These are phyloP conservation scores for Xylona heveae DNA, from an alignment of 495 filamentous ascomycete genomes.

Conservation along the genomic window DNA sequence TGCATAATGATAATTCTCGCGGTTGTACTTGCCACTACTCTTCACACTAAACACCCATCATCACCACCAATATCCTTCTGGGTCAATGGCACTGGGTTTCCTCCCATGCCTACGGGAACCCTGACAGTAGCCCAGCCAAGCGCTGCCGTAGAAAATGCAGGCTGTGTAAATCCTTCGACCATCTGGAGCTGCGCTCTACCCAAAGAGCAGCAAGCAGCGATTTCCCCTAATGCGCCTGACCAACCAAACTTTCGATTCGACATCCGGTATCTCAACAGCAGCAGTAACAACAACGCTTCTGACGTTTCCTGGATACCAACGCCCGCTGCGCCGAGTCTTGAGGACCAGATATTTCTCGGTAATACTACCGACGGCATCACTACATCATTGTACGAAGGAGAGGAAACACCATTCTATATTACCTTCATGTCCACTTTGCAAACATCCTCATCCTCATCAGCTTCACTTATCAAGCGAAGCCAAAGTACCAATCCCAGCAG, in stretches of 20 bases:
- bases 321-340: conserved; percentile 38
- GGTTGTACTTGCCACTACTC: conserved; percentile 34
- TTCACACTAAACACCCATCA: conserved; percentile 26
- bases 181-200: conserved; percentile 72
- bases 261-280: conserved; percentile 51
- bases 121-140: conserved; percentile 50
- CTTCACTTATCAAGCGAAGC: conserved; percentile 4
- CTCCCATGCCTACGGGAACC: conserved; percentile 67
- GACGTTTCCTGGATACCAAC: conserved; percentile 25
- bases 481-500: conserved; percentile 3
- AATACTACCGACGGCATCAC: conserved; percentile 56
- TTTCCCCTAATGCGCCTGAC: conserved; percentile 33
- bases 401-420: conserved; percentile 49
- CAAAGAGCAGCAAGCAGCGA: conserved; percentile 42
- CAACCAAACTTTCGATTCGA: conserved; percentile 62
- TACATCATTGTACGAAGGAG: conserved; percentile 36
- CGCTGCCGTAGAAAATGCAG: conserved; percentile 29
- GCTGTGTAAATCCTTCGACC: conserved; percentile 44
- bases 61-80: conserved; percentile 28
- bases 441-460: conserved; percentile 9
- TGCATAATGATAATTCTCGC: conserved; percentile 35
- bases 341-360: conserved; percentile 59
- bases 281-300: conserved; percentile 12
- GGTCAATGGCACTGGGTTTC: conserved; percentile 70
- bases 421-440: conserved; percentile 18